These are phyloP conservation scores for Curvularia verruculosa DNA, from an alignment of 2,329 filamentous ascomycete genomes.

Conservation along the genomic window DNA sequence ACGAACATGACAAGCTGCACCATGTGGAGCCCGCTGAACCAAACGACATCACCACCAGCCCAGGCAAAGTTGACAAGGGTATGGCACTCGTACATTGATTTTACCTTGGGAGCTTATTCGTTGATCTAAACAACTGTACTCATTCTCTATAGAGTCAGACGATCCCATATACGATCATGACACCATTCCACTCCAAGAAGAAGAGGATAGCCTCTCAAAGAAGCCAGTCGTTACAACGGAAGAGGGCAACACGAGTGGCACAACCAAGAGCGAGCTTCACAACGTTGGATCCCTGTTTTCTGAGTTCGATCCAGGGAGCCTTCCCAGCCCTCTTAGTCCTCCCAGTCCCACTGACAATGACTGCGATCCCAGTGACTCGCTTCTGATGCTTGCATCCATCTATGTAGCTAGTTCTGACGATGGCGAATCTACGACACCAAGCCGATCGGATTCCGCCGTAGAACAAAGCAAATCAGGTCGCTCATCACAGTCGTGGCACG, in stretches of 20 bases:
- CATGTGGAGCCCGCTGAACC: background rate
- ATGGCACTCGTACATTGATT: background rate
- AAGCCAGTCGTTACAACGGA: constrained; percentile 1
- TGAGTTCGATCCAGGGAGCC: background rate
- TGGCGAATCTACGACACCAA: background rate
- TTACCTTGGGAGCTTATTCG: background rate
- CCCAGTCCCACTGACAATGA: background rate
- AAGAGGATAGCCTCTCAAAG: background rate
- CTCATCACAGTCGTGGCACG: constrained; percentile 1
- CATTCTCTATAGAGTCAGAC: background rate
- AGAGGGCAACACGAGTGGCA: background rate
- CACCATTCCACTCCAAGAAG: background rate
- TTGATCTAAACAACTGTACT: constrained; percentile 6
- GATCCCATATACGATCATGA: background rate
- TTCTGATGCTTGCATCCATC: constrained; percentile 2
- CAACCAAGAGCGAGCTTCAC: background rate
- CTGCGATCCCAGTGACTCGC: constrained; percentile 8
- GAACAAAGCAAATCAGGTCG: background rate
- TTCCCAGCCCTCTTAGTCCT: no score
- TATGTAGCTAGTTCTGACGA: background rate
- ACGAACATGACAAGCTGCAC: constrained; percentile 1
- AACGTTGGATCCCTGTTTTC: background rate
- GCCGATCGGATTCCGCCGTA: background rate
- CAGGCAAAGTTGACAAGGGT: background rate
- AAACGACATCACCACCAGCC: constrained; percentile 1